phyloP scores from a whole-genome alignment of 345 rosid genomes.

The Euphorbia peplus region DNA sequence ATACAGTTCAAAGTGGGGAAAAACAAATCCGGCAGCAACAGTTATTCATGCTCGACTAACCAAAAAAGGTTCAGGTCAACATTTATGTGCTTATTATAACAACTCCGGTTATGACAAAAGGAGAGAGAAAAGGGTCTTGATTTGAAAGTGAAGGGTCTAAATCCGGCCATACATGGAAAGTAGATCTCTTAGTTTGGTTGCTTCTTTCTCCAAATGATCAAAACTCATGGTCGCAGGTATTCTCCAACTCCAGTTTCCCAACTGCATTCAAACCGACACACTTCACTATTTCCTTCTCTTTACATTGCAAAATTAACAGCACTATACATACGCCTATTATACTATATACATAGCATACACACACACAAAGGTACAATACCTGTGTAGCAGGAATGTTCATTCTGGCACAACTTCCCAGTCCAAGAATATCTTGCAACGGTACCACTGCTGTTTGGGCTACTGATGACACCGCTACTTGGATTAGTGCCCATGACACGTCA shows the following conservation, averaged over 20 bases:
- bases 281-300: too few relatives aligned
- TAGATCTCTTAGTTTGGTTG: conserved; percentile 45
- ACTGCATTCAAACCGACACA: conserved; percentile 27
- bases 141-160: conserved; percentile 8
- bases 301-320: too few relatives aligned
- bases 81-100: not conserved
- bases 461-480: conserved; percentile 63
- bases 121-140: too few relatives aligned
- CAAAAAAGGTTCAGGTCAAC: not conserved
- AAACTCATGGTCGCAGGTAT: conserved; percentile 61
- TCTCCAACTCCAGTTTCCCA: conserved; percentile 95
- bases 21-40: too few relatives aligned
- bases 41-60: not conserved
- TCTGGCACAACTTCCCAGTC: conserved; percentile 75
- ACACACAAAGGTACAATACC: too few relatives aligned
- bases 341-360: too few relatives aligned
- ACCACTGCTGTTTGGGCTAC: conserved; percentile 70
- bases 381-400: conserved; percentile 89
- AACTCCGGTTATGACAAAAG: too few relatives aligned
- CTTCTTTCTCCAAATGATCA: conserved; percentile 55
- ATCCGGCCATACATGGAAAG: conserved; percentile 62
- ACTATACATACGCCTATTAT: too few relatives aligned
- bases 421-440: conserved; percentile 90
- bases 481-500: conserved; percentile 60
- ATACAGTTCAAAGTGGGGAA: too few relatives aligned